Percentiles rank a stretch among this genome's conserved stretches.
Conservation (phyloP, 768 basidiomycete genomes). For the Dioszegia hungarica region DNA sequence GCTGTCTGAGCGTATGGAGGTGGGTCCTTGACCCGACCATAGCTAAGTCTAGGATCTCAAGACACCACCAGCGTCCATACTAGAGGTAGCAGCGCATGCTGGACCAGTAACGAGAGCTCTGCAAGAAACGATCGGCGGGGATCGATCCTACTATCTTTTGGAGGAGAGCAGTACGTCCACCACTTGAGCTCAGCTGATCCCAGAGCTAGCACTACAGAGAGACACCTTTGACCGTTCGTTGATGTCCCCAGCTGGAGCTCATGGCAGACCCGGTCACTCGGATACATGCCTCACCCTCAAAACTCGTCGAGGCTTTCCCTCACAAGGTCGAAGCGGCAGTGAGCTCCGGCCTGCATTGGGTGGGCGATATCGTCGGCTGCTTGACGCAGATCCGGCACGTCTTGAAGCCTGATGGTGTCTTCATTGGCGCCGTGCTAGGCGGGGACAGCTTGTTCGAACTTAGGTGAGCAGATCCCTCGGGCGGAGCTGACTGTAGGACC, state of each 20-base stretch:
- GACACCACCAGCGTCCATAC: conserved; percentile 67
- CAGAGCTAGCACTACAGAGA: conserved; percentile 59
- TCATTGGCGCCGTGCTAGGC: conserved; percentile 89
- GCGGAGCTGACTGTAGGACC: conserved; percentile 56
- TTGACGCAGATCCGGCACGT: conserved; percentile 81
- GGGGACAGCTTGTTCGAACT: conserved; percentile 95
- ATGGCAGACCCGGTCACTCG: conserved; percentile 72
- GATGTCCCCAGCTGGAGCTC: background rate
- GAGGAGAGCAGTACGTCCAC: conserved; percentile 70
- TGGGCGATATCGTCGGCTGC: conserved; percentile 92
- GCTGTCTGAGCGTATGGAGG: conserved; percentile 84
- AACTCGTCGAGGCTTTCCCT: conserved; percentile 50
- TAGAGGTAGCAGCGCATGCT: conserved; percentile 85
- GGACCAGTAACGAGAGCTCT: conserved; percentile 86
- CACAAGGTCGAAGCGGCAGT: conserved; percentile 78
- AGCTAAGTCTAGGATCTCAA: conserved; percentile 71
- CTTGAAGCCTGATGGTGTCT: conserved; percentile 84
- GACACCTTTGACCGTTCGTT: conserved; percentile 63
- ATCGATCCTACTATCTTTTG: conserved; percentile 66
- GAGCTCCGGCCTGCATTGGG: conserved; percentile 92
- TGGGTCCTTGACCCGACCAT: conserved; percentile 49
- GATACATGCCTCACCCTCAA: conserved; percentile 77
- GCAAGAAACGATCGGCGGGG: conserved; percentile 33
- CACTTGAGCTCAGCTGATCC: conserved; percentile 2
- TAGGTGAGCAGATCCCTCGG: conserved; percentile 54